Evolutionary conservation across 169 alveolate genomes (phyloP), one percentile per base, ranked within the genome.

Genomic region (Cyclospora cayetanensis): DNA sequence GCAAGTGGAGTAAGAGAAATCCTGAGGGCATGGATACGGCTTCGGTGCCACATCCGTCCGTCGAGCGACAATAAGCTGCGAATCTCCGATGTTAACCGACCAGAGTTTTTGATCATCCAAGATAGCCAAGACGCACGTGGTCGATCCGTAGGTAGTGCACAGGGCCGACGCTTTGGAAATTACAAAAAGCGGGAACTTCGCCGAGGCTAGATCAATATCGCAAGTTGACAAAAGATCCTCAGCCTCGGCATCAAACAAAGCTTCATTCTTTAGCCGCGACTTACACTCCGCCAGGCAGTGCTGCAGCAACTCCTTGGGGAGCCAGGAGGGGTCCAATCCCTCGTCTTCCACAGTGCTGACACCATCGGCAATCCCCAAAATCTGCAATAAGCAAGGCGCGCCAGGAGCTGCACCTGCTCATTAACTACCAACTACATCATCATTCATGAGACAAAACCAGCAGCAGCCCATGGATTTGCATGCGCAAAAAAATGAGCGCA

Each of bases 331-430:
- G 55, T 95, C 96, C 63, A 82, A 90, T 37, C 96, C 96, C 53
- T 93, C 95, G 35, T 92, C 91, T 55, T 93, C 95, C 42, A 95
- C 96, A 3, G 96, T 91, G 63, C 94, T 83, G 46, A 95, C 96
- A 0, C 96, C 96, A 85, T 95, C 96, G 60, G 96, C 96, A 39
- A 95, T 79, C 15, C 96, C 96, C 20, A 95, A 65, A 7, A 94
- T 72, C 94, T 91, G 83, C 92, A 34, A 34, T 66, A 41, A 18
- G 37, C n/a, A 66, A 29, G 18, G 27, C 27, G 9, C 9, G 80
- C 18, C 37, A 9, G 37, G 43, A 12, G 9, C 27, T 66, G 80
- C 43, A 31, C 27, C 37, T 9, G 18, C 43, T 11, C 27, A 9
- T 18, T 9, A 12, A 66, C 25, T 18, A 50, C 25, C 9, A 18